Evolutionary conservation across 164 flowering plant genomes (phyloP), one percentile per base, ranked within the genome.

Genomic region (Vitis rotundifolia): DNA sequence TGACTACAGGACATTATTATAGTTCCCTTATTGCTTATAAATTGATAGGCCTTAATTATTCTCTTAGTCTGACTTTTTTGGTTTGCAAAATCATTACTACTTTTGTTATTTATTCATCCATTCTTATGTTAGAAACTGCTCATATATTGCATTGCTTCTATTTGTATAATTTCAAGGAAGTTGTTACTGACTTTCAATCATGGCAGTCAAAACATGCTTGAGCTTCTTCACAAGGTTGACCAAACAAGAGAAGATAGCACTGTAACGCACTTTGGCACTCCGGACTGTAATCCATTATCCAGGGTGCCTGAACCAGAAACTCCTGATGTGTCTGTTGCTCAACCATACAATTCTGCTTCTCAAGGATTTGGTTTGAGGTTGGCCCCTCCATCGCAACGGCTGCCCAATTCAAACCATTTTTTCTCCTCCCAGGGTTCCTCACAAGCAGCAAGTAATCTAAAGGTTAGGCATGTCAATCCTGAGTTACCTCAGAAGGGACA

Each of bases 131-230:
- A 11, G 13, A 62, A 47, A 44, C 48, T 62, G 51, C n/a, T 62
- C n/a, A 18, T 62, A 1, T 28, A 28, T 60, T 29, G 13, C 9
- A 9, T 51, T 22, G 58, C 56, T 50, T 64, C 29, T 64, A 64
- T 16, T 50, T 44, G 11, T 22, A 18, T 48, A 14, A 6, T 31
- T 11, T 54, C 37, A 16, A 13, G 22, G 37, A 50, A 56, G 3
- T 55, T 44, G 57, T 56, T 53, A 57, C 62, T 59, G 47, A 58
- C 49, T 58, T 22, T 48, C 13, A 3, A 11, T 13, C 13, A 10
- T 74, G 26, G 16, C 56, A 65, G 69, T 47, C 64, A 69, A 64
- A 51, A 69, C 58, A 74, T 69, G 73, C 66, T 60, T 13, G 69
- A 69, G 68, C 49, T 69, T 44, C 73, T 60, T 53, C 61, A 56